Base-by-base conservation (phyloP, 345 rosid genomes). In the Kandelia obovata region DNA sequence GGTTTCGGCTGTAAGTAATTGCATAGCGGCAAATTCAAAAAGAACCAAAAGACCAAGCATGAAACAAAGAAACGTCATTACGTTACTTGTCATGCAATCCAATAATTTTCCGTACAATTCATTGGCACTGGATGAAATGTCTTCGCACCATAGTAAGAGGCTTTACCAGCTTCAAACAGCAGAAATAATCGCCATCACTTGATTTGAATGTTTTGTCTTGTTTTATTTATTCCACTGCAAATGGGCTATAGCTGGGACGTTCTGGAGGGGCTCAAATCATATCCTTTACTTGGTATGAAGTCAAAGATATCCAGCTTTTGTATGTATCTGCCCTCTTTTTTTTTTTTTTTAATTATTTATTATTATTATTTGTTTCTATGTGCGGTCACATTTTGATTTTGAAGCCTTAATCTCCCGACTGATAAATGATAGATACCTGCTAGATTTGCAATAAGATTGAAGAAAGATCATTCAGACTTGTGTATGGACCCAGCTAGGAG, bases 221-320 rank as follows among this genome's bases (percentile, higher is more conserved):
- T 37, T 52, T 65, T n/a, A 34, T 34, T 8, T 4, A 67, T 88
- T 47, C 86, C 88, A 10, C 71, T 89, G 27, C 80, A 63, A 56
- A 68, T 68, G 69, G 93, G 96, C 75, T 85, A 87, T 72, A 78
- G 85, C 43, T 68, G 80, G 53, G 92, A 90, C 59, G 67, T 71
- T 27, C 74, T 95, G 72, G 74, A 83, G 61, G 91, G 90, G 64
- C 81, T 95, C 28, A 92, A 87, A 75, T 76, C 97, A 20, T 43
- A 71, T 73, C 73, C 35, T 34, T 34, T 34, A 34, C 87, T 77
- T 84, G 91, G 96, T 90, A 92, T 53, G 96, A 90, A 95, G 96
- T 90, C 88, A 92, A 95, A 1, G 99, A 95, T 92, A 79, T 92
- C 96, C 99, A 64, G 96, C 96, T 82, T 92, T 96, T 81, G 97